Conservation (phyloP, 352 stramenopile species). For the Globisporangium iwayamae region DNA sequence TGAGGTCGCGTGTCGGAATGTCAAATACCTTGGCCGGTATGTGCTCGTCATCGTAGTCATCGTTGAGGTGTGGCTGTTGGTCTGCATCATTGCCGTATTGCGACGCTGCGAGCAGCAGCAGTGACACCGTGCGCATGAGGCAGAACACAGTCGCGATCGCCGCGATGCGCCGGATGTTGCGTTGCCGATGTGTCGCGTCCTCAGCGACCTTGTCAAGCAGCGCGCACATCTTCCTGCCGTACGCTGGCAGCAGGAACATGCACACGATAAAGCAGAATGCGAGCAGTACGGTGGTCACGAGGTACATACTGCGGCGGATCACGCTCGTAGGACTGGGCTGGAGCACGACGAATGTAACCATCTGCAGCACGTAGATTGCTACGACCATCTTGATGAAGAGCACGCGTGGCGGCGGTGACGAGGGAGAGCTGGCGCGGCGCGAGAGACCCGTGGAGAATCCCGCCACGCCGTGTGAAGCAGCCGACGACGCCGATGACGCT, state of each 20-base stretch:
- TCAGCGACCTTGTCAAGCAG: conserved; percentile 57
- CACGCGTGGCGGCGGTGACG: conserved; percentile 29
- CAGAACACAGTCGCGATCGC: conserved; percentile 54
- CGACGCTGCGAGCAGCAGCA: conserved; percentile 42
- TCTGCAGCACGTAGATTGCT: conserved; percentile 44
- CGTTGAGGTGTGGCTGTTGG: conserved; percentile 8
- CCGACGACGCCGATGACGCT: conserved; percentile 7
- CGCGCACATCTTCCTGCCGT: conserved; percentile 48
- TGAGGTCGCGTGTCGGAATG: conserved; percentile 39
- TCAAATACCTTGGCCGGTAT: conserved; percentile 19
- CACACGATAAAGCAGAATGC: conserved; percentile 47
- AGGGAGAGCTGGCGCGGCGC: conserved; percentile 4
- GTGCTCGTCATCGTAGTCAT: conserved; percentile 10
- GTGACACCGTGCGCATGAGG: conserved; percentile 42
- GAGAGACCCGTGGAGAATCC: conserved; percentile 1
- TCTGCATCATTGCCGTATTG: conserved; percentile 26
- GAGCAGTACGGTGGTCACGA: conserved; percentile 44
- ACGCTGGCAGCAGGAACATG: conserved; percentile 46
- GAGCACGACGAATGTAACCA: conserved; percentile 40
- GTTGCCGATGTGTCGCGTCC: conserved; percentile 38
- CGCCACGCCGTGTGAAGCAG: neutral
- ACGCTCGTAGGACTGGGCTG: conserved; percentile 22
- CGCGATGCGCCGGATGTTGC: conserved; percentile 59
- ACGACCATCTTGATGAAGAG: conserved; percentile 57
- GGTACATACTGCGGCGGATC: conserved; percentile 38